Conservation (phyloP, 192 early-diverging fungal genomes). For the Coemansia interrupta region DNA sequence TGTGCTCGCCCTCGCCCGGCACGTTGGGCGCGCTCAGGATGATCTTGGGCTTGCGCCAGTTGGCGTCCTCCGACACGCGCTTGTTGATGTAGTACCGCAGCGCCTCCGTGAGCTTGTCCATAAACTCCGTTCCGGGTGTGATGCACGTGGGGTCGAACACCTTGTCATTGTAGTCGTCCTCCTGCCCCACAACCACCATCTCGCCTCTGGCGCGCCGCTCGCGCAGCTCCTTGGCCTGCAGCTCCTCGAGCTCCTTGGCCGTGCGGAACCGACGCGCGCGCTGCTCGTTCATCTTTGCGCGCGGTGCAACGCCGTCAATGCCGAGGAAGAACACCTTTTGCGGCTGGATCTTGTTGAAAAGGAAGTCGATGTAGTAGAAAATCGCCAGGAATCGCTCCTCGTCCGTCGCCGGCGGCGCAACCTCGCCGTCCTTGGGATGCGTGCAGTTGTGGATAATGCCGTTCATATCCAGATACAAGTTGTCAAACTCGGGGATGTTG, state of each 20-base stretch:
- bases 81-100: conserved; percentile 89
- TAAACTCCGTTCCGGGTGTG: conserved; percentile 96
- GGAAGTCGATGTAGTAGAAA: conserved; percentile 93
- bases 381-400: conserved; percentile 90
- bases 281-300: conserved; percentile 99
- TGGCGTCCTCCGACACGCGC: conserved; percentile 81
- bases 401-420: conserved; percentile 84
- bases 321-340: conserved; percentile 93
- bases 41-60: conserved; percentile 87
- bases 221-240: conserved; percentile 37
- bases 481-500: conserved; percentile 94
- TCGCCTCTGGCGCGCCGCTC: conserved; percentile 62
- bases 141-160: conserved; percentile 98
- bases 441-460: conserved; percentile 98
- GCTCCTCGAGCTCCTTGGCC: conserved; percentile 72
- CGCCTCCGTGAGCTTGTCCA: conserved; percentile 81
- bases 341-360: conserved; percentile 90
- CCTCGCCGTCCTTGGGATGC: conserved; percentile 86
- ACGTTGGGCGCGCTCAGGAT: conserved; percentile 92
- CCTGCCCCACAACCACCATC: conserved; percentile 60
- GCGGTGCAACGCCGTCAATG: conserved; percentile 92
- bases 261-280: conserved; percentile 94
- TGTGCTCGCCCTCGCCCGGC: conserved; percentile 98
- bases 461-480: conserved; percentile 98
- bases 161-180: conserved; percentile 59